phyloP scores from a whole-genome alignment of 192 early-diverging fungal species.

The Mortierella hygrophila region DNA sequence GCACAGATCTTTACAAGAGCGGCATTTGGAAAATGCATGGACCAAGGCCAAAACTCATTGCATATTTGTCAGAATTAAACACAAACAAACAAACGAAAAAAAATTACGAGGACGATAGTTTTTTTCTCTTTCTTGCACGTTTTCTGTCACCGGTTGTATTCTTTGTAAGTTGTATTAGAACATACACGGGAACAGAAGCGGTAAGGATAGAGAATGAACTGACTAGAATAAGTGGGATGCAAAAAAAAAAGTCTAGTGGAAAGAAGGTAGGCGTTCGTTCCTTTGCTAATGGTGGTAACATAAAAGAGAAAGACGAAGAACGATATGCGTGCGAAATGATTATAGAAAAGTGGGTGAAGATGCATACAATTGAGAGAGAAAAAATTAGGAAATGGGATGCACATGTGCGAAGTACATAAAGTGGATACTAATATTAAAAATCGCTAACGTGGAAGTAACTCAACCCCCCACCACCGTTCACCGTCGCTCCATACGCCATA shows the following conservation, averaged over 20 bases:
- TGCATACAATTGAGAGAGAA: background rate
- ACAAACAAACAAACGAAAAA: background rate
- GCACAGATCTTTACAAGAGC: background rate
- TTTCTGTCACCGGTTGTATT: background rate
- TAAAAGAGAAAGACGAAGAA: background rate
- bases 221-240: background rate
- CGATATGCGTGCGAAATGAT: background rate
- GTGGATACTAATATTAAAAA: background rate
- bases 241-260: background rate
- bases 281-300: background rate
- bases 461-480: constrained; percentile 9
- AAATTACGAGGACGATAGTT: background rate
- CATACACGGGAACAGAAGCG: too few species aligned
- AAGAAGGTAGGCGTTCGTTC: background rate
- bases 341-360: background rate
- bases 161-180: background rate
- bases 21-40: constrained; percentile 6
- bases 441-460: background rate
- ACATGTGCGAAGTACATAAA: background rate
- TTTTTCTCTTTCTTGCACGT: background rate
- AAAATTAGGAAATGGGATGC: background rate
- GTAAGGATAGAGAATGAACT: background rate
- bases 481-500: background rate
- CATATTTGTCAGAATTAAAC: constrained; percentile 2
- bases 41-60: constrained; percentile 7